phyloP scores from a whole-genome alignment of 1,139 yeast species.

The Suhomyces bribrorum region DNA sequence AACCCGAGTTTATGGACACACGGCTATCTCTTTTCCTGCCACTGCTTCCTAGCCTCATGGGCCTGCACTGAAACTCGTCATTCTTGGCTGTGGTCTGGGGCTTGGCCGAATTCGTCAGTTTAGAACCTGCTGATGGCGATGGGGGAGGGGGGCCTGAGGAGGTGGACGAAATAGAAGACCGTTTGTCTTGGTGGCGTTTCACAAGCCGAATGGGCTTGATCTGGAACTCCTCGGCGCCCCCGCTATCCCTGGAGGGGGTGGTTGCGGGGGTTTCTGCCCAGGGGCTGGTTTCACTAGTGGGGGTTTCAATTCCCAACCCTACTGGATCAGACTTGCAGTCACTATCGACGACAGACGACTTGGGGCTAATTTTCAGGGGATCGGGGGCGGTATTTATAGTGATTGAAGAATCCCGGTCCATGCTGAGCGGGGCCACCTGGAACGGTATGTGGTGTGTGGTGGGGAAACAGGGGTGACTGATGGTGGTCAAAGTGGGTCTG shows the following conservation, averaged over 20 bases:
- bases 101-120: slow-evolving; percentile 10
- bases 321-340: slow-evolving; percentile 5
- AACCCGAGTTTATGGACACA: slow-evolving; percentile 10
- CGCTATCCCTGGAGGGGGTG: slow-evolving; percentile 6
- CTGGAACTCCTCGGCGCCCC: slow-evolving; percentile 13
- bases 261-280: slow-evolving; percentile 14
- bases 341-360: neutral
- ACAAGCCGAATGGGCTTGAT: slow-evolving; percentile 38
- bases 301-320: slow-evolving; percentile 14
- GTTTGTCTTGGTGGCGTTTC: slow-evolving; percentile 26
- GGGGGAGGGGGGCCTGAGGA: slow-evolving; percentile 5
- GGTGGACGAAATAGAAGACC: slow-evolving; percentile 10
- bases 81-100: slow-evolving; percentile 12
- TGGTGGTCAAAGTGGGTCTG: no score
- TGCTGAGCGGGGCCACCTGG: neutral
- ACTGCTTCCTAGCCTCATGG: slow-evolving; percentile 31
- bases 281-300: slow-evolving; percentile 13
- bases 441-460: no score
- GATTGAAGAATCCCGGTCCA: slow-evolving; percentile 4
- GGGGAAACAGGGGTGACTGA: no score
- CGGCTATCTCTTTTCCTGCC: slow-evolving; percentile 12
- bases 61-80: slow-evolving; percentile 38
- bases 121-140: slow-evolving; percentile 3
- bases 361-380: slow-evolving; percentile 1
- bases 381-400: neutral